Base-by-base conservation (phyloP, 2,329 filamentous ascomycete genomes). In the Huntiella omanensis region DNA sequence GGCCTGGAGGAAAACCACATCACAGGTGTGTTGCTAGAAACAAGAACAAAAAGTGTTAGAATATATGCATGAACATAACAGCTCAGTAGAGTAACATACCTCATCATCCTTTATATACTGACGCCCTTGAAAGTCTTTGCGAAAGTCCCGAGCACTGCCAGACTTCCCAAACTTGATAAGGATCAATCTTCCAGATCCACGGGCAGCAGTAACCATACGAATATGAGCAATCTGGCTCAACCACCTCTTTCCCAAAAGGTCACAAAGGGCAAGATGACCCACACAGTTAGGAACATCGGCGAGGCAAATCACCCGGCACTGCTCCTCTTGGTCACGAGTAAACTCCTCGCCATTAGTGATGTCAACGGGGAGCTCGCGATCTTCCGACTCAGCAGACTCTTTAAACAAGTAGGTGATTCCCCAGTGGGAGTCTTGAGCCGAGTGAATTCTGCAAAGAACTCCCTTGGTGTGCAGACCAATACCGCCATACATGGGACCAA, bases 231-330 rank as follows among this genome's bases (percentile, higher is more conserved):
- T 84, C 50, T 87, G 74, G 49, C 82, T 75, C 58, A 83, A 75
- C 59, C 88, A 94, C 57, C 77, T 77, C 58, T 94, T 83, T 3
- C 91, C 91, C 4, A 96, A 75, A 55, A 92, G 96, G 0, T 85
- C 87, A 52, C 96, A 64, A 49, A 98, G 84, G 57, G 96, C 88
- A 5, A 82, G 81, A 0, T 87, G 83, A 5, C 84, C 84, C 65
- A 96, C 80, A 60, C 95, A 96, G 28, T 83, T 91, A 5, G 91
- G 91, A 11, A 98, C 88, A 4, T 88, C 87, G 22, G 94, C 77
- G 52, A 98, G 88, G 60, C 91, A 96, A 12, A 98, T 63, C 0
- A 84, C 93, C 19, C 39, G 45, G 2, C 83, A 91, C 59, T 83
- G 92, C 49, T 84, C 77, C 32, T 77, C 71, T 13, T 69, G 71